These are phyloP conservation scores for sunflower (Helianthus annuus) DNA, from an alignment of 129 eudicot genomes.

Conservation along the genomic window HanXRQr2.0-SUNRISE NC_035439.2:13331861-13332360, in stretches of 20 bases:
- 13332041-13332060: conserved; percentile 2
- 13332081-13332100: background rate
- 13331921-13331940: conserved; percentile 97
- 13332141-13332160: background rate
- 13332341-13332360: too few relatives aligned
- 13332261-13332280: background rate
- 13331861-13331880: background rate
- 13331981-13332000: conserved; percentile 87
- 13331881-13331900: background rate
- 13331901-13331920: conserved; percentile 86
- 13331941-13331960: conserved; percentile 99
- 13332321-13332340: too few relatives aligned
- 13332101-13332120: background rate
- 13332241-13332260: background rate
- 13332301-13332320: too few relatives aligned
- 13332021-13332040: conserved; percentile 30
- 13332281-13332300: background rate
- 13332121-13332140: background rate
- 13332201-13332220: background rate
- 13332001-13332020: conserved; percentile 98
- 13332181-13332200: background rate
- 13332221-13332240: background rate
- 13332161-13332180: background rate
- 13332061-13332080: background rate
- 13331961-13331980: conserved; percentile 77